Conservation (phyloP, 225 moss, liverwort and hornwort genomes). For the Climacium dendroides region DNA sequence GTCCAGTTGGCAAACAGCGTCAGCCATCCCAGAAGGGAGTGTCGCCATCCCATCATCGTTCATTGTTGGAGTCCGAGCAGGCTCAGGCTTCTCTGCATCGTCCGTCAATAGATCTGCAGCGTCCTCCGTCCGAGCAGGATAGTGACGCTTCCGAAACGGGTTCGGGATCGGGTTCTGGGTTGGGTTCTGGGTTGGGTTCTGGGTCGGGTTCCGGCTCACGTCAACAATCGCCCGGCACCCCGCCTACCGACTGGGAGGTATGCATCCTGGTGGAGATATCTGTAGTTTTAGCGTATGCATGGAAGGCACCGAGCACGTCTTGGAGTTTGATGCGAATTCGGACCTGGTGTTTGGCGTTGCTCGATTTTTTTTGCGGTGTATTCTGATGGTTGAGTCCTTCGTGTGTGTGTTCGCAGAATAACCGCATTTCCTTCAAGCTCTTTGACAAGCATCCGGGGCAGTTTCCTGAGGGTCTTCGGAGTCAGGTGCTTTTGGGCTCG, state of each 20-base stretch:
- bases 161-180: constrained; percentile 66
- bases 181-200: constrained; percentile 48
- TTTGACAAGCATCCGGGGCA: constrained; percentile 79
- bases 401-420: constrained; percentile 23
- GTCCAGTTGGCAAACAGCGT: constrained; percentile 26
- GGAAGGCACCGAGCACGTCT: background rate
- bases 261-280: background rate
- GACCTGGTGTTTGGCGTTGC: too few relatives aligned
- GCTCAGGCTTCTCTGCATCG: constrained; percentile 13
- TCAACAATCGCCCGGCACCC: constrained; percentile 56
- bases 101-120: constrained; percentile 55
- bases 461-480: constrained; percentile 69
- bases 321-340: too few relatives aligned
- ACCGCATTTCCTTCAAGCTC: constrained; percentile 76
- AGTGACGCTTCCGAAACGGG: constrained; percentile 68
- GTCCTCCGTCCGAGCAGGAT: constrained; percentile 29
- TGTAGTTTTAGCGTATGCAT: background rate
- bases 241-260: constrained; percentile 62
- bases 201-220: constrained; percentile 63
- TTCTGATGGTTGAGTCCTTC: background rate
- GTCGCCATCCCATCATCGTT: constrained; percentile 19
- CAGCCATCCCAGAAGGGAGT: constrained; percentile 13
- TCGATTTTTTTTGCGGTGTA: too few relatives aligned
- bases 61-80: constrained; percentile 13
- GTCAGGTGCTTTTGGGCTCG: constrained; percentile 27